Base-by-base conservation (phyloP, 495 filamentous ascomycete species). In the Amorphotheca resinae region DNA sequence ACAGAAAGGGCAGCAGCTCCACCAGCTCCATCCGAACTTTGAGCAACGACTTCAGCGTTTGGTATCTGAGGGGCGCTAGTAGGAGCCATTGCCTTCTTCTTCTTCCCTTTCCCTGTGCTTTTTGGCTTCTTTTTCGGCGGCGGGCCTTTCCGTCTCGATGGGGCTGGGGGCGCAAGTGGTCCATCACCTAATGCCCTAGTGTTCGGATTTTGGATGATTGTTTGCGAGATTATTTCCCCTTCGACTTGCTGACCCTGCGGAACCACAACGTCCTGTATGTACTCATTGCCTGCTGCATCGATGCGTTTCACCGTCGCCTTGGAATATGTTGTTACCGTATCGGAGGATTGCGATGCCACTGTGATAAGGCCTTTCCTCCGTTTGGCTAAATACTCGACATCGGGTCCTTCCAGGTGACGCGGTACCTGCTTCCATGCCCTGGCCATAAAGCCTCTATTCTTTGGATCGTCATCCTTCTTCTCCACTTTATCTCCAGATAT, bases 361-460 rank as follows among this genome's bases (percentile, higher is more conserved):
- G 50, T 48, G n/a, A 50, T 25, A 15, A 84, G 60, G n/a, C 83
- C 84, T 53, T 84, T 86, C 48, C 87, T 75, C 37, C 87, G 69
- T 61, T 94, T 93, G 0, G 87, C 91, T 16, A 98, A 64, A 51
- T 85, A 91, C 33, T 93, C 86, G 2, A 78, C 63, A 33, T 84
- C 79, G 0, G 81, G 67, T 6, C 72, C 72, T 55, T 95, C 89
- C 22, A 80, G 57, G 58, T 84, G 80, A 31, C 82, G 77, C 0
- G 89, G 76, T 22, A 93, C 65, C 38, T 77, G 73, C 42, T 80
- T 76, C 87, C 88, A 98, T 49, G 79, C 75, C 60, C 73, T 77
- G 37, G 79, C 73, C 28, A 68, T 72, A 60, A 85, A 91, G 6
- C 76, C 80, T 12, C 79, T 75, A 15, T 77, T 74, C 34, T 69